phyloP scores from a whole-genome alignment of 306 rosid species.

The Acmispon strigosus region DNA sequence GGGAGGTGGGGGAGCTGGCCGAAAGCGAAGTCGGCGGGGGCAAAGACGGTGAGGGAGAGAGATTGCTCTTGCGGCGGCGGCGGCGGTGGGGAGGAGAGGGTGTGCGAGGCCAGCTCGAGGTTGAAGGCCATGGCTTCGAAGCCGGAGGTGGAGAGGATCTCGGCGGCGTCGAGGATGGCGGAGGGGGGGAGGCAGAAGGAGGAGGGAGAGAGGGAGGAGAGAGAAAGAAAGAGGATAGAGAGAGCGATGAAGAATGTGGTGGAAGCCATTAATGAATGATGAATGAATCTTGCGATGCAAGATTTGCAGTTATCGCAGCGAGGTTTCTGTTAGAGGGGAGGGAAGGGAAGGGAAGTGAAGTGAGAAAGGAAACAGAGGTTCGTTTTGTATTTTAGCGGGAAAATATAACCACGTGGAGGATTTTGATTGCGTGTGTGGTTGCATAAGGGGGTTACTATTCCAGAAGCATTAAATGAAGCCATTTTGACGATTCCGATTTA shows the following conservation, averaged over 20 bases:
- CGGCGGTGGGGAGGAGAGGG: neutral
- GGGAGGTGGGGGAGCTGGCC: constrained; percentile 20
- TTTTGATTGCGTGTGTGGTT: neutral
- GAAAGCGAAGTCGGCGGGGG: constrained; percentile 42
- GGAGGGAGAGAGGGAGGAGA: neutral
- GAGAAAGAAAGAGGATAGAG: constrained; percentile 9
- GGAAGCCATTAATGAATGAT: constrained; percentile 39
- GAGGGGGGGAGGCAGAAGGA: constrained; percentile 25
- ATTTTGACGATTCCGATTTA: too few relatives aligned
- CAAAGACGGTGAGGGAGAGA: constrained; percentile 42
- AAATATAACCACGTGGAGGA: neutral
- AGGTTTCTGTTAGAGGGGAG: neutral
- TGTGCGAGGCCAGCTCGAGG: constrained; percentile 41
- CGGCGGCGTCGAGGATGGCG: constrained; percentile 43
- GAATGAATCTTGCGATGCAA: neutral
- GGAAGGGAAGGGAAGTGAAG: neutral
- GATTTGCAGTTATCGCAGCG: neutral
- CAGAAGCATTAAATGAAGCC: too few relatives aligned
- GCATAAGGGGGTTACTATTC: neutral
- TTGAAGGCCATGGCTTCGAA: constrained; percentile 47
- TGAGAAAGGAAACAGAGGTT: neutral
- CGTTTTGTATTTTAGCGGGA: neutral
- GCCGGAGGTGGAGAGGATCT: constrained; percentile 50
- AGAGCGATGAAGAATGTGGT: neutral
- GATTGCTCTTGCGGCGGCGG: neutral